Conservation (phyloP, 192 early-diverging fungal species). For the Coemansia sp. region DNA sequence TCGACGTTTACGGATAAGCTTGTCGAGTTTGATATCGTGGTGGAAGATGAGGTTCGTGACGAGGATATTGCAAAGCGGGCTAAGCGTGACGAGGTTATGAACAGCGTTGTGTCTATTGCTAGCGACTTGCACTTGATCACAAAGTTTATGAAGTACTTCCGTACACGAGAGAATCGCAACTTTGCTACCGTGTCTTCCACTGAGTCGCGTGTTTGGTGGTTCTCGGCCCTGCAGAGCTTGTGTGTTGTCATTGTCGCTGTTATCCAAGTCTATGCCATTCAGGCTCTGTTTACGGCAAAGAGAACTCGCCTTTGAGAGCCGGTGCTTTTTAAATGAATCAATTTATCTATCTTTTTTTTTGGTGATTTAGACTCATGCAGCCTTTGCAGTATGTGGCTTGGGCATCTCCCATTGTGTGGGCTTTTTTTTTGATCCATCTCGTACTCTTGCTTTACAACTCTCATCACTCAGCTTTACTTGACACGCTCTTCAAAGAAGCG, state of each 20-base stretch:
- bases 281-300: constrained; percentile 82
- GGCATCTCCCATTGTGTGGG: background rate
- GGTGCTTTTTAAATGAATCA: background rate
- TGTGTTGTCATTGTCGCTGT: constrained; percentile 81
- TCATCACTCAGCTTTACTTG: background rate
- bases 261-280: constrained; percentile 92
- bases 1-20: constrained; percentile 93
- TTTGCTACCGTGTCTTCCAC: constrained; percentile 87
- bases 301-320: constrained; percentile 49
- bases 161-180: constrained; percentile 89
- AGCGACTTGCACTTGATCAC: constrained; percentile 66
- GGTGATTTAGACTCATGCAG: background rate
- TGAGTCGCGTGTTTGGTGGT: constrained; percentile 88
- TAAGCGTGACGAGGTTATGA: constrained; percentile 58
- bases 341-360: background rate
- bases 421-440: background rate
- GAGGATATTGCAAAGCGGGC: constrained; percentile 58
- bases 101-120: constrained; percentile 61
- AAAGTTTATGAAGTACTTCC: constrained; percentile 84
- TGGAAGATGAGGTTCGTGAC: constrained; percentile 81
- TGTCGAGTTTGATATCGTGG: constrained; percentile 92
- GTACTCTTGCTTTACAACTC: background rate
- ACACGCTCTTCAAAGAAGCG: constrained; percentile 1
- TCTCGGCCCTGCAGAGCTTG: constrained; percentile 73
- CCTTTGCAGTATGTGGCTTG: background rate